These are phyloP conservation scores for Leccinum imitatum DNA, from an alignment of 768 basidiomycete genomes.

Conservation along the genomic window DNA sequence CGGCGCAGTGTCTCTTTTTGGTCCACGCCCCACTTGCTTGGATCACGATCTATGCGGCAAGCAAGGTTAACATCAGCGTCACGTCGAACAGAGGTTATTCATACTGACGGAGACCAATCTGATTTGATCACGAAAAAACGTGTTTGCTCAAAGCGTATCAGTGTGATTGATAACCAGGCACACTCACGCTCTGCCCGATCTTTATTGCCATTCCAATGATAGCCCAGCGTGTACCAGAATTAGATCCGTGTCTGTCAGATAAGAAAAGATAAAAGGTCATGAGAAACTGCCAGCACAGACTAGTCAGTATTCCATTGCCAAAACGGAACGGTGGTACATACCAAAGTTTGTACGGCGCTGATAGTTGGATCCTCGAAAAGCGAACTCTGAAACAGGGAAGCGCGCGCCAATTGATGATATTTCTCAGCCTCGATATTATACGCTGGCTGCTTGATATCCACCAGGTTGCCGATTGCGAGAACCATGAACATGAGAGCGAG, in stretches of 20 bases:
- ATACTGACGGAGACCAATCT: conserved; percentile 71
- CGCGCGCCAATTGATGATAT: conserved; percentile 65
- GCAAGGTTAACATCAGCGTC: conserved; percentile 9
- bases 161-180: conserved; percentile 14
- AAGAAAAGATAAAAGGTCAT: conserved; percentile 73
- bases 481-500: conserved; percentile 66
- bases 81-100: background rate
- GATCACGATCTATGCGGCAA: conserved; percentile 55
- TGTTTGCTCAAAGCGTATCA: background rate
- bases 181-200: conserved; percentile 66
- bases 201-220: conserved; percentile 71
- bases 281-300: conserved; percentile 45
- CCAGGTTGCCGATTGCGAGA: conserved; percentile 62
- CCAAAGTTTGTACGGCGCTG: conserved; percentile 65
- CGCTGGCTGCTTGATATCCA: conserved; percentile 53
- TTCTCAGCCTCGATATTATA: conserved; percentile 71
- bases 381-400: conserved; percentile 60
- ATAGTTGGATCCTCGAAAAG: conserved; percentile 70
- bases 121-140: conserved; percentile 12
- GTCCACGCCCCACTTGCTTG: conserved; percentile 64
- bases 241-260: conserved; percentile 64
- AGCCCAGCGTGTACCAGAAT: conserved; percentile 63
- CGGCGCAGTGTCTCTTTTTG: conserved; percentile 55
- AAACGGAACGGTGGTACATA: conserved; percentile 32
- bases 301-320: conserved; percentile 32